Conservation (phyloP, 2,329 filamentous ascomycete species). For the Talaromyces sp. region DNA sequence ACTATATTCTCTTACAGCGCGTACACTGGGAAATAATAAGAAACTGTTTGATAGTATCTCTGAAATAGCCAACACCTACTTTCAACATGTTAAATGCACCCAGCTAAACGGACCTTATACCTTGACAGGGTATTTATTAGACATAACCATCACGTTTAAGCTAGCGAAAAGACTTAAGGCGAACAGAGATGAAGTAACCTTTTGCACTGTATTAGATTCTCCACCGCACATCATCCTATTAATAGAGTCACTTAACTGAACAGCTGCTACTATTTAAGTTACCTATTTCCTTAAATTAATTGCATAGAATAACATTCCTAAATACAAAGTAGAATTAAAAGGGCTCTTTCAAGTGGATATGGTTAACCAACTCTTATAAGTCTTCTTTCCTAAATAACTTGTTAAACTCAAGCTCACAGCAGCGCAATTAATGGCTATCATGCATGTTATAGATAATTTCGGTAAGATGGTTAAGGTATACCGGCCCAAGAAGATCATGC, state of each 20-base stretch:
- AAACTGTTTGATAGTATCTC: constrained; percentile 28
- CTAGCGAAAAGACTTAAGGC: constrained; percentile 39
- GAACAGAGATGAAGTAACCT: constrained; percentile 30
- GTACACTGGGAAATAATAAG: constrained; percentile 25
- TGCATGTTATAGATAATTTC: constrained; percentile 22
- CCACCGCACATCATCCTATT: constrained; percentile 42
- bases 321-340: not conserved
- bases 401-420: constrained; percentile 22
- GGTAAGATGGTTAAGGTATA: constrained; percentile 32
- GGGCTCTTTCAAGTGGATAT: not conserved
- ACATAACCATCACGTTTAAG: constrained; percentile 45
- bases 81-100: constrained; percentile 25
- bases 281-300: constrained; percentile 35
- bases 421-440: constrained; percentile 14
- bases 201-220: constrained; percentile 35
- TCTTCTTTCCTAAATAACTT: not conserved
- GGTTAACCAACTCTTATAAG: not conserved
- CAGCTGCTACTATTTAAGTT: constrained; percentile 33
- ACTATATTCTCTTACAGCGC: constrained; percentile 43
- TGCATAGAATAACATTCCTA: constrained; percentile 23
- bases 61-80: constrained; percentile 37
- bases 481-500: constrained; percentile 32
- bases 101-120: constrained; percentile 48
- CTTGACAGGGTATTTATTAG: constrained; percentile 46
- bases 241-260: constrained; percentile 35